Base-by-base conservation (phyloP, 495 filamentous ascomycete species). In the Penicillium canariense region DNA sequence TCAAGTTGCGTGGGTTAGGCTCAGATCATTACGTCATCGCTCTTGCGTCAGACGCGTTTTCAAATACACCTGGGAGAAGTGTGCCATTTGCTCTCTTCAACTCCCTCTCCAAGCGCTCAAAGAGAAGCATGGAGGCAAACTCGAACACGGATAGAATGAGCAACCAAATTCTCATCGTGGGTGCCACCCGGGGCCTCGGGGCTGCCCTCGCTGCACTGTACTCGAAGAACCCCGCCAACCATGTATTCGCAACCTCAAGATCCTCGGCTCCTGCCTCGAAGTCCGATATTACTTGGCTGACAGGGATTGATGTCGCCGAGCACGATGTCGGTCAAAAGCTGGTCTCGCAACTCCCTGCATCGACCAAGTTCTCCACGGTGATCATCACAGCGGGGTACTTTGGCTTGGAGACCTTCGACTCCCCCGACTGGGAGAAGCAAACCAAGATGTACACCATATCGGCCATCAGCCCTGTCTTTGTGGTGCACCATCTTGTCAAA, bases 341-440 rank as follows among this genome's bases (percentile, higher is more conserved):
- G 25, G 65, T 73, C 18, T 66, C 67, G 5, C 72, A 76, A 45
- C 66, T 86, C 15, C 63, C 68, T 6, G 55, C 71, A 26, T 68
- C 69, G 2, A 61, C 66, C 22, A 74, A 69, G 42, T 65, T 87
- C 17, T 82, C 84, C 38, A 70, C 79, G 0, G 78, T 81, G 58
- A 81, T 89, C 48, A 83, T 89, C 63, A 81, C 79, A 4, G 86
- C 87, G 0, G 85, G 85, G 12, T 86, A 85, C 63, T 89, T 90
- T 59, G 81, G 74, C 42, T 81, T 76, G 5, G 87, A 90, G 53
- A 73, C 78, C 18, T 80, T 83, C 40, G 80, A 83, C 32, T 69
- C 74, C n/a, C 85, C 84, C 3, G 76, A 86, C 51, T 89, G 79
- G 76, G 81, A 84, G 14, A 82, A 84, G 23, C 70, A 89, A 60